A percentile compares a stretch with the other conserved stretches of the same genome.
Evolutionary conservation across 345 rosid species (phyloP).

Genomic region (Citrus hindsii): DNA sequence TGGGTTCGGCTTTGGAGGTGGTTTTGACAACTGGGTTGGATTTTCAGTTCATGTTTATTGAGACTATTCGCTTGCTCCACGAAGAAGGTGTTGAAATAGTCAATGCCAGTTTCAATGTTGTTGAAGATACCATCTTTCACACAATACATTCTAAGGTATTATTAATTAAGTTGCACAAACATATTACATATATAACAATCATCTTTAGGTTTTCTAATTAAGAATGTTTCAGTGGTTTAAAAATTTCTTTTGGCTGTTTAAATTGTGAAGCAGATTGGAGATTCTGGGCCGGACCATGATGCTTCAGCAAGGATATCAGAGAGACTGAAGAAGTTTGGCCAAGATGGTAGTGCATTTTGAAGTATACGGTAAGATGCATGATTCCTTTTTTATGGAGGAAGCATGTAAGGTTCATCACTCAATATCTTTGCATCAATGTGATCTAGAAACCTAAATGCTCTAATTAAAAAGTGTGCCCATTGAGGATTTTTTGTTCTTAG

Average conservation of each 20-base stretch:
- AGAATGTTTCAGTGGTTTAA: too few species aligned
- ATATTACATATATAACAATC: too few species aligned
- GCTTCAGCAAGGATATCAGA: constrained; percentile 36
- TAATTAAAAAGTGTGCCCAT: background rate
- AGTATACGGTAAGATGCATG: background rate
- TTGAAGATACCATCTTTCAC: constrained; percentile 36
- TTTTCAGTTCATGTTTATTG: constrained; percentile 33
- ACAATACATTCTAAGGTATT: constrained; percentile 26
- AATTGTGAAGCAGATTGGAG: constrained; percentile 31
- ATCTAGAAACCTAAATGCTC: background rate
- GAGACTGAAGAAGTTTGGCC: constrained; percentile 32
- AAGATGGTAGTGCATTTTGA: constrained; percentile 19
- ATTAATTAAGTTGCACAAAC: too few species aligned
- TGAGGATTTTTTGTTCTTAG: background rate
- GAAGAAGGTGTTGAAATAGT: constrained; percentile 48
- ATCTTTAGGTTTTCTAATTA: too few species aligned
- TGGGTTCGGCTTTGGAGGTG: constrained; percentile 38
- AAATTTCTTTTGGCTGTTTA: background rate
- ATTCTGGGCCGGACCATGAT: constrained; percentile 10
- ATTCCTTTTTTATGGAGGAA: background rate
- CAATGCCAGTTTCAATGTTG: constrained; percentile 34
- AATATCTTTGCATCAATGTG: background rate
- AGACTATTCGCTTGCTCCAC: constrained; percentile 36
- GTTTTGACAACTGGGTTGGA: constrained; percentile 37
- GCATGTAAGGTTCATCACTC: background rate